Conservation (phyloP, 1,284 basidiomycete genomes). For the Moniliella sp. region DNA sequence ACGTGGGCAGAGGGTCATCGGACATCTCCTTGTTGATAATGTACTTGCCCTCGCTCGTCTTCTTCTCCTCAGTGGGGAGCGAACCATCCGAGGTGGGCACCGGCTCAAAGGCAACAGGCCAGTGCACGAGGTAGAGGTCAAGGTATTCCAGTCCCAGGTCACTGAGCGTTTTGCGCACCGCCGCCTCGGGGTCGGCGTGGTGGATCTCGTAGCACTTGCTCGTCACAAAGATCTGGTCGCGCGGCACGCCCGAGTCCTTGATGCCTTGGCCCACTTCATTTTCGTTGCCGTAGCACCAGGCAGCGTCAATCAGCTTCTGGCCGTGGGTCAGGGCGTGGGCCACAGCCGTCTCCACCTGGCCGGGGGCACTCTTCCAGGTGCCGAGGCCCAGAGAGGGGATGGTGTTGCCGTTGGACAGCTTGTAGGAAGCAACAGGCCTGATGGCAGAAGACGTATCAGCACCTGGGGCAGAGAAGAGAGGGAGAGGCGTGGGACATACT, state of each 20-base stretch:
- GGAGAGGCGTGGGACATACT: too few relatives aligned
- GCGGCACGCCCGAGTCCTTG: constrained; percentile 47
- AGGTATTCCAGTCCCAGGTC: constrained; percentile 53
- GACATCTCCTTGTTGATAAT: constrained; percentile 49
- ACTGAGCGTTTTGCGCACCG: constrained; percentile 49
- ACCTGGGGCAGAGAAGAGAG: too few relatives aligned
- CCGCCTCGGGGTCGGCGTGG: constrained; percentile 18
- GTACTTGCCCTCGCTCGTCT: constrained; percentile 28
- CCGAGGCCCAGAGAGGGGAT: constrained; percentile 4
- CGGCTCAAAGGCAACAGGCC: constrained; percentile 34
- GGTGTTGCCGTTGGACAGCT: constrained; percentile 4
- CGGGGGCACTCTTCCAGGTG: constrained; percentile 14
- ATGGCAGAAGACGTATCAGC: too few relatives aligned
- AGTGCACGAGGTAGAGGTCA: constrained; percentile 65
- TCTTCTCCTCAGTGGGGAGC: background rate
- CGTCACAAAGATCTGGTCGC: constrained; percentile 62
- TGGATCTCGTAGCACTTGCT: constrained; percentile 40
- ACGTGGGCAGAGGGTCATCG: constrained; percentile 15
- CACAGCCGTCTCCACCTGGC: constrained; percentile 40
- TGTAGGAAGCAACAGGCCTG: constrained; percentile 10
- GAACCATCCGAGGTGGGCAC: constrained; percentile 9
- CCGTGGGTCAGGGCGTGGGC: constrained; percentile 20
- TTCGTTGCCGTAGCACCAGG: constrained; percentile 44
- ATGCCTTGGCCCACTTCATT: constrained; percentile 66
- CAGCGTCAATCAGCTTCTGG: constrained; percentile 24